Percentiles rank a stretch among this genome's conserved stretches.
phyloP scores from a whole-genome alignment of 139 green algal genomes.

The Trebouxia sp. region DNA sequence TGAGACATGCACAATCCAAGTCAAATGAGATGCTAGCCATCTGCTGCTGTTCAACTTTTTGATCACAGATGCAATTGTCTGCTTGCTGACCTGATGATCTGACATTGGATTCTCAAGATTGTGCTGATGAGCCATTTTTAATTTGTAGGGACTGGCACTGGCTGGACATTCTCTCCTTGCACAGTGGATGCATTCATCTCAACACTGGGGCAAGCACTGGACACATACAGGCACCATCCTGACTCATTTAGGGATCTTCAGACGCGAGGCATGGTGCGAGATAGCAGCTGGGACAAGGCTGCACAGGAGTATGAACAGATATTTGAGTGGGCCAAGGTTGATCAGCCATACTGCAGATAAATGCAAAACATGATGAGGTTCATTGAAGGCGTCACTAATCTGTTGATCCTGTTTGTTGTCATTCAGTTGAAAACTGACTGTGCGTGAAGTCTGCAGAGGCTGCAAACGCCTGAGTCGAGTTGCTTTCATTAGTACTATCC shows the following conservation, averaged over 20 bases:
- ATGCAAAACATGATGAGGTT: no score
- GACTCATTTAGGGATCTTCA: slow-evolving; percentile 68
- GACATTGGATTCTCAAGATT: no score
- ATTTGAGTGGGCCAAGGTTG: slow-evolving; percentile 67
- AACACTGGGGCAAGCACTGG: slow-evolving; percentile 49
- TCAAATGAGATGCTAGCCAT: no score
- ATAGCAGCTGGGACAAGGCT: slow-evolving; percentile 76
- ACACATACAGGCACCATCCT: slow-evolving; percentile 57
- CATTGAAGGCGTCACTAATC: no score
- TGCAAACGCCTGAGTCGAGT: not conserved
- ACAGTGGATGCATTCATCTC: slow-evolving; percentile 61
- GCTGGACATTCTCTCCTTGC: slow-evolving; percentile 73
- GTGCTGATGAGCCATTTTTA: no score
- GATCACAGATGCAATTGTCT: no score
- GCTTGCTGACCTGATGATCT: no score
- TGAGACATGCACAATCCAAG: no score
- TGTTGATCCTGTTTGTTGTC: no score
- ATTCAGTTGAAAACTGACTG: no score
- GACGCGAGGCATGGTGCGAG: slow-evolving; percentile 75
- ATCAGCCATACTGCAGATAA: slow-evolving; percentile 45
- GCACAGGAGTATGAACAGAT: slow-evolving; percentile 85
- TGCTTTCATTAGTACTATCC: no score
- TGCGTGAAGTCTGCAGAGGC: not conserved
- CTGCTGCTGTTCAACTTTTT: no score
- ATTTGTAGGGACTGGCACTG: slow-evolving; percentile 48